These are phyloP conservation scores for Glycyrrhiza uralensis DNA, from an alignment of 306 rosid species.

Conservation along the genomic window DNA sequence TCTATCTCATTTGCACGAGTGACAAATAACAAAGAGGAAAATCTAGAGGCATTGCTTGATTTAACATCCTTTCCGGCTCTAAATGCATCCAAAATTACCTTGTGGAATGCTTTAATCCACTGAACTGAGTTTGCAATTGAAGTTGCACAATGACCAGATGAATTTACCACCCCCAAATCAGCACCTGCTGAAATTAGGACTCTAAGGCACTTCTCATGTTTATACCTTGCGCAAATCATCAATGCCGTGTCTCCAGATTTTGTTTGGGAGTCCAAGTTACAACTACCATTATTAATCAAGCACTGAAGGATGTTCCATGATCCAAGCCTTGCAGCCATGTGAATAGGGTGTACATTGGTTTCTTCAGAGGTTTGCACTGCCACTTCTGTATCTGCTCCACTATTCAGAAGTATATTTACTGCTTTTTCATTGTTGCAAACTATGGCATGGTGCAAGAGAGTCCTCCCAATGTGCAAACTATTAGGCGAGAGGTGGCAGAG, in stretches of 20 bases:
- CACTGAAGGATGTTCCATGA: slow-evolving; percentile 29
- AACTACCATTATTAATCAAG: slow-evolving; percentile 29
- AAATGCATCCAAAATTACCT: slow-evolving; percentile 33
- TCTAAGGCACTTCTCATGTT: slow-evolving; percentile 45
- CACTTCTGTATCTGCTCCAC: slow-evolving; percentile 37
- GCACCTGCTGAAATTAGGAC: slow-evolving; percentile 56
- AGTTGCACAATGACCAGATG: slow-evolving; percentile 41
- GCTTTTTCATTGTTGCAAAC: slow-evolving; percentile 50
- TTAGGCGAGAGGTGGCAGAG: slow-evolving; percentile 41
- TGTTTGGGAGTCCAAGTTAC: slow-evolving; percentile 47
- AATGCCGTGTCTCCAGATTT: slow-evolving; percentile 49
- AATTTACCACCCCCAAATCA: slow-evolving; percentile 49
- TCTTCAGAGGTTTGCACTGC: slow-evolving; percentile 31
- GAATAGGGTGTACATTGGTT: slow-evolving; percentile 38
- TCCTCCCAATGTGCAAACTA: slow-evolving; percentile 54
- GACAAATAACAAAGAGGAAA: slow-evolving; percentile 44
- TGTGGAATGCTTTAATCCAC: slow-evolving; percentile 44
- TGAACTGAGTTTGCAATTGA: slow-evolving; percentile 36
- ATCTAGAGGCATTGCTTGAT: slow-evolving; percentile 42
- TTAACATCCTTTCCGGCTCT: slow-evolving; percentile 28
- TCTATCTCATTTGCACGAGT: slow-evolving; percentile 38
- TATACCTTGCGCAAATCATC: slow-evolving; percentile 43
- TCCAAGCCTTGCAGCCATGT: slow-evolving; percentile 49
- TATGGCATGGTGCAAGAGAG: slow-evolving; percentile 64
- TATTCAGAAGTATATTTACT: slow-evolving; percentile 25